Conservation (phyloP, 2,329 filamentous ascomycete genomes). For the Herpotrichia juniperi region DNA sequence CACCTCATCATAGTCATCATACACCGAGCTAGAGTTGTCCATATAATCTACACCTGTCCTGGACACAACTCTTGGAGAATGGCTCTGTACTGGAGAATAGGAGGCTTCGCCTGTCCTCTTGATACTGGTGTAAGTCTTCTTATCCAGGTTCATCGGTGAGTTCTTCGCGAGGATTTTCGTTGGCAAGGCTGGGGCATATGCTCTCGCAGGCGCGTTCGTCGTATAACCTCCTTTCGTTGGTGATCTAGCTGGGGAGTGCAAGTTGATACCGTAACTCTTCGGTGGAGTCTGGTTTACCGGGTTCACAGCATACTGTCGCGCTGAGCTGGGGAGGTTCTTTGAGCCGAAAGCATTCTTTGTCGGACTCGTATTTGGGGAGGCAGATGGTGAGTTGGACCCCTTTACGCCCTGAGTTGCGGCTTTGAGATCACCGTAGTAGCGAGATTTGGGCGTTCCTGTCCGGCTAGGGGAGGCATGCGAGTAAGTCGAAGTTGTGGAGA, state of each 20-base stretch:
- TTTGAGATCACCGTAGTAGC: constrained; percentile 56
- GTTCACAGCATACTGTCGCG: constrained; percentile 40
- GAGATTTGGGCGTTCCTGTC: constrained; percentile 46
- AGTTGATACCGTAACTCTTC: too few relatives aligned
- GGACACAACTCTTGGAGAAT: constrained; percentile 53
- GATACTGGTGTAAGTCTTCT: constrained; percentile 39
- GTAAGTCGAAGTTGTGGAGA: constrained; percentile 37
- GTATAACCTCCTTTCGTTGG: constrained; percentile 37
- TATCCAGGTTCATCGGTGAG: constrained; percentile 38
- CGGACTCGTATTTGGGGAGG: constrained; percentile 27
- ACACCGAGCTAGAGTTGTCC: constrained; percentile 37
- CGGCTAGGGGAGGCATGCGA: constrained; percentile 33
- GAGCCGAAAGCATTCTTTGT: constrained; percentile 26
- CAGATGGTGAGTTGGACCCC: constrained; percentile 24
- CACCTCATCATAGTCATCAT: constrained; percentile 30
- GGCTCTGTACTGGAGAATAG: constrained; percentile 31
- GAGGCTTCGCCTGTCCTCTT: constrained; percentile 39
- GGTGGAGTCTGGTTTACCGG: too few relatives aligned
- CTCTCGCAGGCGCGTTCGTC: constrained; percentile 29
- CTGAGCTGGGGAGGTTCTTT: constrained; percentile 31
- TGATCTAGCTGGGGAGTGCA: constrained; percentile 27
- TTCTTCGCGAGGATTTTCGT: constrained; percentile 20
- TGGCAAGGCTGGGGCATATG: constrained; percentile 23
- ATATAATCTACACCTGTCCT: constrained; percentile 54
- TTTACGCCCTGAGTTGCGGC: constrained; percentile 49